phyloP scores from a whole-genome alignment of 768 basidiomycete genomes.

The Lepiota venenata region DNA sequence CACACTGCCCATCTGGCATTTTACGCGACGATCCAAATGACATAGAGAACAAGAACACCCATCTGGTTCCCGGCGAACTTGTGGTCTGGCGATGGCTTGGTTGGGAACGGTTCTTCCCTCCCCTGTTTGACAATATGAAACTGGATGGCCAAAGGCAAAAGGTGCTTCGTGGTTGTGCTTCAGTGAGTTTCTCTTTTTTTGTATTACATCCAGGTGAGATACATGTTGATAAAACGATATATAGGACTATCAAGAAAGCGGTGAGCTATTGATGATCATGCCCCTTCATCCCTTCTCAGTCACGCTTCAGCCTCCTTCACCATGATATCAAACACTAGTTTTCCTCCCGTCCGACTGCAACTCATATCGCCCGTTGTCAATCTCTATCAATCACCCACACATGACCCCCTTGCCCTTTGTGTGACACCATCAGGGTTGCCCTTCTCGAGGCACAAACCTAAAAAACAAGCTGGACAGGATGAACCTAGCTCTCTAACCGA shows the following conservation, averaged over 20 bases:
- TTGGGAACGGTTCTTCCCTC: conserved; percentile 61
- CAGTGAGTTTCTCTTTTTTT: conserved; percentile 43
- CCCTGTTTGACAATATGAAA: conserved; percentile 24
- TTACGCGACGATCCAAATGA: conserved; percentile 30
- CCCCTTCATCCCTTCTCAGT: background rate
- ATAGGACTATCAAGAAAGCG: conserved; percentile 76
- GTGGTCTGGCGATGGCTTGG: conserved; percentile 69
- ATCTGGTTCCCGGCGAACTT: conserved; percentile 46
- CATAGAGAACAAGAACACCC: conserved; percentile 21
- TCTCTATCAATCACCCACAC: conserved; percentile 38
- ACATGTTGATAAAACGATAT: background rate
- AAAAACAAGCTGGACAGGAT: background rate
- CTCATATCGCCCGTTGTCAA: conserved; percentile 33
- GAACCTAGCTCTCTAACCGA: background rate
- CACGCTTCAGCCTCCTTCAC: conserved; percentile 58
- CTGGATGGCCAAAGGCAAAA: conserved; percentile 17
- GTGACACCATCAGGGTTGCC: conserved; percentile 26
- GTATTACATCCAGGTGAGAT: background rate
- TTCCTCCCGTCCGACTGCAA: conserved; percentile 34
- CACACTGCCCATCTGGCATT: conserved; percentile 51
- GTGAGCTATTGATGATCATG: conserved; percentile 34
- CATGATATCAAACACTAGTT: conserved; percentile 46
- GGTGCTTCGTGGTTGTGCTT: conserved; percentile 54
- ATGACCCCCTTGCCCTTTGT: conserved; percentile 53
- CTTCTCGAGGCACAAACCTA: background rate